Evolutionary conservation across 768 basidiomycete genomes (phyloP), one percentile per base, ranked within the genome.

Genomic region (Lactarius tabidus): DNA sequence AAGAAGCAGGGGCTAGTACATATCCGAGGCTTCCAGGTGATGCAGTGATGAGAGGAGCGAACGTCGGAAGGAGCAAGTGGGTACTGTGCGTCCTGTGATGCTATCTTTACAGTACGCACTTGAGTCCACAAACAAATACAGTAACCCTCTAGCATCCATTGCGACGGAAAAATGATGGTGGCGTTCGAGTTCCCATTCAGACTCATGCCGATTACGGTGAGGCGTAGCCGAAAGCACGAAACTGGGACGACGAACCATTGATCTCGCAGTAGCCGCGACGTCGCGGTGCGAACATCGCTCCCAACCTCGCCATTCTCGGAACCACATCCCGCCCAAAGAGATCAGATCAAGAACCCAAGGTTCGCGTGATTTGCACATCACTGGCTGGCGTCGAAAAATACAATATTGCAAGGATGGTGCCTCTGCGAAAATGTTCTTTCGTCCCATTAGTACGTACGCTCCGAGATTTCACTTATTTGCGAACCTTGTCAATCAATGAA

Each of bases 231-330:
- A 33, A 39, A 29, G 17, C 7, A n/a, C 60, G 53, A 33, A 39
- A 39, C 26, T n/a, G 28, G 52, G 20, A 54, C 52, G 17, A 54
- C 18, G 58, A 36, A 18, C 9, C 60, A n/a, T 17, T 20, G 38
- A 55, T 39, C 15, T 43, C 20, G 51, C 17, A 8, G 45, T 26
- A 23, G 45, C 45, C 60, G 39, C 28, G 29, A 43, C 35, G n/a
- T 43, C 60, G 39, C 60, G 53, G 23, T 26, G 39, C 60, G 53
- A 54, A 15, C 15, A 36, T 55, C 38, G 60, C 60, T 62, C 53
- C 29, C 2, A 10, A 23, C 29, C 18, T 41, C 18, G 14, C 23
- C n/a, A 26, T 61, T 62, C 53, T 41, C 38, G 53, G 60, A 43
- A 33, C 29, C 28, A 28, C 15, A 4, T 53, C 48, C 35, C 38